Conservation (phyloP, 371 early-diverging fungal species). For the Haplosporangium sp. region DNA sequence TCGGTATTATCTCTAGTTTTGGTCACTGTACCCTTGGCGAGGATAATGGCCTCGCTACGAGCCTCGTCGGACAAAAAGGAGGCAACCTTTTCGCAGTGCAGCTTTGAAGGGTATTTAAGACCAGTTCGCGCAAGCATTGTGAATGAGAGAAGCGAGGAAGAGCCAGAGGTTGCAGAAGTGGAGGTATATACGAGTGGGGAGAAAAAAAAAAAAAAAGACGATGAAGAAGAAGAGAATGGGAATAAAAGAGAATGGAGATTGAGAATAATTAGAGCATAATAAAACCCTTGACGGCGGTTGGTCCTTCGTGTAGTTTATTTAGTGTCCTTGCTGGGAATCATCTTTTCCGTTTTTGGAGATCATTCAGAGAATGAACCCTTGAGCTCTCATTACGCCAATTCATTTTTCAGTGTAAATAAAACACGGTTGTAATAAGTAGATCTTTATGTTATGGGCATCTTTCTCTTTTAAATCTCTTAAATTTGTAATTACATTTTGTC, state of each 20-base stretch:
- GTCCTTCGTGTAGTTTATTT: neutral
- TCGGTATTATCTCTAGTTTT: constrained; percentile 64
- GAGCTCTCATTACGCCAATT: constrained; percentile 2
- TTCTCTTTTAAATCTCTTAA: no score
- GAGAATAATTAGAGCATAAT: neutral
- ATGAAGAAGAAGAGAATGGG: neutral
- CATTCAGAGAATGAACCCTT: neutral
- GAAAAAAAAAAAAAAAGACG: constrained; percentile 1
- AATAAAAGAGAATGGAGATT: neutral
- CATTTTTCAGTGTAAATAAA: no score
- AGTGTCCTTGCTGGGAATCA: neutral
- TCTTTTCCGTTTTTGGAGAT: constrained; percentile 7
- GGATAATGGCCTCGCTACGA: constrained; percentile 29
- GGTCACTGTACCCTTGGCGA: constrained; percentile 52
- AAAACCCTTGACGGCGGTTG: neutral
- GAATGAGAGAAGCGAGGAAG: constrained; percentile 11
- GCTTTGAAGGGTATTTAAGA: constrained; percentile 49
- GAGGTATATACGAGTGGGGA: neutral
- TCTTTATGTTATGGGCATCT: no score
- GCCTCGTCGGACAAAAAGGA: constrained; percentile 23
- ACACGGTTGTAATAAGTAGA: no score
- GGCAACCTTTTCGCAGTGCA: constrained; percentile 52
- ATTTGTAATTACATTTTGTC: no score
- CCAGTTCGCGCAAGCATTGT: constrained; percentile 49
- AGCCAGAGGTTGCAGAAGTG: no score